A percentile compares a stretch with the other conserved stretches of the same genome.
phyloP scores from a whole-genome alignment of 2,329 filamentous ascomycete genomes.

The Paecilomyces dactylethromorphus region DNA sequence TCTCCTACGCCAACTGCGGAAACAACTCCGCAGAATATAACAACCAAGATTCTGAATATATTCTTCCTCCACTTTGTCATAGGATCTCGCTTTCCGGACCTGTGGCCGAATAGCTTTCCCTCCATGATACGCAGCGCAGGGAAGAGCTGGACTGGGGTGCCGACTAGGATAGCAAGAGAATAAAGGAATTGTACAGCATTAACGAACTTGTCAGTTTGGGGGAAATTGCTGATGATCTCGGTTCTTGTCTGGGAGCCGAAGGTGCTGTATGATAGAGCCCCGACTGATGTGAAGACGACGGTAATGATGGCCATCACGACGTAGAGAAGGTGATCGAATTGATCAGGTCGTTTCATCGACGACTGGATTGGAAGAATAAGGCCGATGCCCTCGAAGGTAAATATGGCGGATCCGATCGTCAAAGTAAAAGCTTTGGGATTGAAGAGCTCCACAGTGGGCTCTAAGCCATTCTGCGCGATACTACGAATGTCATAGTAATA shows the following conservation, averaged over 20 bases:
- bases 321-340: conserved; percentile 83
- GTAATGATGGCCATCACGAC: conserved; percentile 95
- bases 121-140: conserved; percentile 95
- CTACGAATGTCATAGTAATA: conserved; percentile 94
- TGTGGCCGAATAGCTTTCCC: conserved; percentile 85
- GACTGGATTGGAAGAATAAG: conserved; percentile 98
- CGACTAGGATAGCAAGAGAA: conserved; percentile 92
- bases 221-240: conserved; percentile 90
- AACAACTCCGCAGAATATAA: conserved; percentile 75
- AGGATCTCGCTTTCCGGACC: conserved; percentile 94
- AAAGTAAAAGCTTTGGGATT: conserved; percentile 90
- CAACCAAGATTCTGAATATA: conserved; percentile 86
- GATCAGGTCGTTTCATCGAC: conserved; percentile 84
- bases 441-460: conserved; percentile 84
- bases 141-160: conserved; percentile 93
- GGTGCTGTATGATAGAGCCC: conserved; percentile 88
- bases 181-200: conserved; percentile 96
- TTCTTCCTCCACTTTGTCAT: conserved; percentile 99
- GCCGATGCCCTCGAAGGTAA: conserved; percentile 96
- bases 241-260: conserved; percentile 95
- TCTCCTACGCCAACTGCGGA: conserved; percentile 91
- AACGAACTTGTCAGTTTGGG: conserved; percentile 90
- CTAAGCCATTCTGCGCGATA: conserved; percentile 61
- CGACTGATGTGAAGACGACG: conserved; percentile 81
- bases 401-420: conserved; percentile 97